These are phyloP conservation scores for Tolypocladium endophyticum DNA, from an alignment of 2,329 filamentous ascomycete genomes.

Conservation along the genomic window DNA sequence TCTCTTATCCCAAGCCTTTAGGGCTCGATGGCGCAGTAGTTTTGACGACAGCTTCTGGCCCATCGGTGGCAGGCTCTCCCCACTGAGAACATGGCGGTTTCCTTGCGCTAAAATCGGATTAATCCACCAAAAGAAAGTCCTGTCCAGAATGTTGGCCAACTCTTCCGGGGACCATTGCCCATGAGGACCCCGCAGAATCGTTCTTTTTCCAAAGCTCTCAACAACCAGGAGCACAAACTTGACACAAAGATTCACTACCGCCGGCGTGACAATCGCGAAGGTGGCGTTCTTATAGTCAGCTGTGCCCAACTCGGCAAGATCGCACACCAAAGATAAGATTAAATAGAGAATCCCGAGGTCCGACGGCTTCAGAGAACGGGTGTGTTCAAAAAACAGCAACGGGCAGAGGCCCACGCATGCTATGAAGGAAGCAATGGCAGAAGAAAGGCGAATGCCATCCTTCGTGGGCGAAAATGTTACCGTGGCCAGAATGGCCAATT, in stretches of 20 bases:
- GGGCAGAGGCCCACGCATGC: background rate
- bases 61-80: background rate
- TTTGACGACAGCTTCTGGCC: background rate
- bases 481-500: background rate
- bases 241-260: background rate
- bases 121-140: background rate
- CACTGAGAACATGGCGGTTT: background rate
- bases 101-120: background rate
- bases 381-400: background rate
- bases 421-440: background rate
- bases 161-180: background rate
- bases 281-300: background rate
- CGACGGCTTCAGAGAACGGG: background rate
- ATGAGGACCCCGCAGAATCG: background rate
- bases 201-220: background rate
- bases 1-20: background rate
- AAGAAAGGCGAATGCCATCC: background rate
- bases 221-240: background rate
- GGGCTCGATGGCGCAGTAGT: background rate
- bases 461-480: background rate
- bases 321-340: background rate
- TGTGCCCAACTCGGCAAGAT: background rate
- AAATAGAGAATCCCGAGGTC: background rate
- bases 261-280: background rate
- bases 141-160: background rate